phyloP scores from a whole-genome alignment of 2,329 filamentous ascomycete genomes.

The Fusarium pseudonygamai region DNA sequence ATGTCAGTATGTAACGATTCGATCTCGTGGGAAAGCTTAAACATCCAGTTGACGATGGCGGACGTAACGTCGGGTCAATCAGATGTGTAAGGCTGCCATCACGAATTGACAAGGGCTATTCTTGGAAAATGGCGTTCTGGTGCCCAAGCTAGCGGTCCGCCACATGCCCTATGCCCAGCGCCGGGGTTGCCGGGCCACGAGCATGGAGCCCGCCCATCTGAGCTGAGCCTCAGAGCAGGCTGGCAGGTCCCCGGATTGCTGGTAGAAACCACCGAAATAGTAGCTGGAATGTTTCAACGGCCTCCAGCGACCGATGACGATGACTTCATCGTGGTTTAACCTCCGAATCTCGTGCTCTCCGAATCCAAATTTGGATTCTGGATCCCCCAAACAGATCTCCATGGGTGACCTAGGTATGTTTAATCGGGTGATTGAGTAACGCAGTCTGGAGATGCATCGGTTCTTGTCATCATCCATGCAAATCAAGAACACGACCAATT shows the following conservation, averaged over 20 bases:
- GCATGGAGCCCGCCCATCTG: slow-evolving; percentile 15
- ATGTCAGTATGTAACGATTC: slow-evolving; percentile 35
- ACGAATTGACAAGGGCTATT: slow-evolving; percentile 37
- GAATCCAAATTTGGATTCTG: slow-evolving; percentile 8
- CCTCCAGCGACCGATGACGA: slow-evolving; percentile 26
- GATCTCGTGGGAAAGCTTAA: slow-evolving; percentile 37
- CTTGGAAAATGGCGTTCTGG: slow-evolving; percentile 37
- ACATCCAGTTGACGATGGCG: slow-evolving; percentile 7
- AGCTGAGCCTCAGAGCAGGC: slow-evolving; percentile 18
- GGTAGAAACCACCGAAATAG: slow-evolving; percentile 19
- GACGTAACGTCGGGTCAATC: slow-evolving; percentile 25
- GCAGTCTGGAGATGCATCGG: slow-evolving; percentile 12
- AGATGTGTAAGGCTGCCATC: slow-evolving; percentile 18
- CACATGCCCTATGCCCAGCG: slow-evolving; percentile 29
- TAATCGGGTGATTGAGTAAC: slow-evolving; percentile 11
- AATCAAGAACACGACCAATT: slow-evolving; percentile 8
- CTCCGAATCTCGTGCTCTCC: slow-evolving; percentile 4
- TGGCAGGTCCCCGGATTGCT: slow-evolving; percentile 22
- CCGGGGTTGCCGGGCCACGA: slow-evolving; percentile 38
- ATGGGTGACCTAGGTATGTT: not conserved
- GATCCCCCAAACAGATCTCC: slow-evolving; percentile 30
- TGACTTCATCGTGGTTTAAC: slow-evolving; percentile 34
- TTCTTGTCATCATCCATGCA: not conserved
- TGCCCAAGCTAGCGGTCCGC: slow-evolving; percentile 24
- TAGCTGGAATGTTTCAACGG: slow-evolving; percentile 19